Evolutionary conservation across 2,329 filamentous ascomycete genomes (phyloP).

Genomic region (Mycosphaerelloides madeirae): DNA sequence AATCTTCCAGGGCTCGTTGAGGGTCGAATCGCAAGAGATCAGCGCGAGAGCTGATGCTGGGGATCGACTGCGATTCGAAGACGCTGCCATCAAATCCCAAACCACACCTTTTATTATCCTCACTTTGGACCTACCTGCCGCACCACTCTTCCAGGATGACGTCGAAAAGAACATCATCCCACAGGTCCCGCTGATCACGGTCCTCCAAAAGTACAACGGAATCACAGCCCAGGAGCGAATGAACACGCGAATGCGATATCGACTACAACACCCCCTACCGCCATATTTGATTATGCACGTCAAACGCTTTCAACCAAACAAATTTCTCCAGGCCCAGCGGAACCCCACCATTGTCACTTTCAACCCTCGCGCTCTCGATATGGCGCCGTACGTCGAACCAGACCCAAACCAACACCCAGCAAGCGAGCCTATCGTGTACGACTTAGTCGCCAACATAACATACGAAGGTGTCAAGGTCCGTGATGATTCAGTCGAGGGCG

Average conservation of each 20-base stretch:
- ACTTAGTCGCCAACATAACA: conserved; percentile 90
- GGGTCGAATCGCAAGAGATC: conserved; percentile 89
- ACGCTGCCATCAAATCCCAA: conserved; percentile 76
- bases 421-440: conserved; percentile 85
- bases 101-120: conserved; percentile 81
- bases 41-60: conserved; percentile 83
- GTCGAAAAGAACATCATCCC: conserved; percentile 95
- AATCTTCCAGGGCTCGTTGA: conserved; percentile 87
- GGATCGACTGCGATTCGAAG: conserved; percentile 87
- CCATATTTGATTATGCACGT: conserved; percentile 91
- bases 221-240: conserved; percentile 80
- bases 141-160: conserved; percentile 93
- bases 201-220: conserved; percentile 92
- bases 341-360: conserved; percentile 99
- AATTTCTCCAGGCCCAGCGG: conserved; percentile 82
- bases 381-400: conserved; percentile 86
- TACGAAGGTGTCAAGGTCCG: conserved; percentile 73
- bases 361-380: conserved; percentile 76
- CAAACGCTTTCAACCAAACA: conserved; percentile 95
- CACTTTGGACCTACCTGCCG: conserved; percentile 84
- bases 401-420: conserved; percentile 66
- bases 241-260: conserved; percentile 81
- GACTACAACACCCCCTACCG: conserved; percentile 82
- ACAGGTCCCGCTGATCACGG: conserved; percentile 74
- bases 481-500: conserved; percentile 81